Percentiles rank a stretch among this genome's conserved stretches.
phyloP scores from a whole-genome alignment of 1,284 basidiomycete genomes.

The Heterobasidion annosum region DNA sequence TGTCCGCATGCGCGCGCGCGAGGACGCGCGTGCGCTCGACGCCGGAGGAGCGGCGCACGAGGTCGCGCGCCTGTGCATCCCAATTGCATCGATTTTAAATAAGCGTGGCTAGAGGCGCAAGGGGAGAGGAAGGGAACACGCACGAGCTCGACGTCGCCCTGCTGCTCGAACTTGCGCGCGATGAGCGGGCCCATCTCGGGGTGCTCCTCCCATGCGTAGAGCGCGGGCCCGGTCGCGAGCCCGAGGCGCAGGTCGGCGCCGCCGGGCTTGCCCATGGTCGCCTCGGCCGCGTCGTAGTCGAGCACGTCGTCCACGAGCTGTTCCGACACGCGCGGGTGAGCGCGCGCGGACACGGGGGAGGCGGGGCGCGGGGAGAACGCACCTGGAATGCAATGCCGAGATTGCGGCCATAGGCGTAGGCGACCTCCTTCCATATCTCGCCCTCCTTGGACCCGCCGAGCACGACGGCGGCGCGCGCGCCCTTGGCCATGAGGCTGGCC shows the following conservation, averaged over 20 bases:
- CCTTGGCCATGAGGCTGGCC: constrained; percentile 93
- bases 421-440: constrained; percentile 86
- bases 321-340: not conserved
- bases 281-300: constrained; percentile 70
- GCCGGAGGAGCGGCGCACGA: constrained; percentile 70
- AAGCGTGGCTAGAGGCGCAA: not conserved
- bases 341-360: not conserved
- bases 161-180: constrained; percentile 70
- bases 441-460: constrained; percentile 81
- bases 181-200: constrained; percentile 80
- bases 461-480: constrained; percentile 80
- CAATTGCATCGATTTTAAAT: not conserved
- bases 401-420: constrained; percentile 88
- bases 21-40: constrained; percentile 75
- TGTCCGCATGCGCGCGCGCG: constrained; percentile 70
- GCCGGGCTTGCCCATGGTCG: constrained; percentile 76
- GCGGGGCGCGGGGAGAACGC: constrained; percentile 16
- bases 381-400: constrained; percentile 95
- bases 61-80: constrained; percentile 53
- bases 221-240: constrained; percentile 83
- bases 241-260: constrained; percentile 85
- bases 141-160: constrained; percentile 83
- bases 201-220: constrained; percentile 94
- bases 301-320: constrained; percentile 92
- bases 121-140: constrained; percentile 16